Base-by-base conservation (phyloP, 805 yeast species). In the Ogataea dorogensis region DNA sequence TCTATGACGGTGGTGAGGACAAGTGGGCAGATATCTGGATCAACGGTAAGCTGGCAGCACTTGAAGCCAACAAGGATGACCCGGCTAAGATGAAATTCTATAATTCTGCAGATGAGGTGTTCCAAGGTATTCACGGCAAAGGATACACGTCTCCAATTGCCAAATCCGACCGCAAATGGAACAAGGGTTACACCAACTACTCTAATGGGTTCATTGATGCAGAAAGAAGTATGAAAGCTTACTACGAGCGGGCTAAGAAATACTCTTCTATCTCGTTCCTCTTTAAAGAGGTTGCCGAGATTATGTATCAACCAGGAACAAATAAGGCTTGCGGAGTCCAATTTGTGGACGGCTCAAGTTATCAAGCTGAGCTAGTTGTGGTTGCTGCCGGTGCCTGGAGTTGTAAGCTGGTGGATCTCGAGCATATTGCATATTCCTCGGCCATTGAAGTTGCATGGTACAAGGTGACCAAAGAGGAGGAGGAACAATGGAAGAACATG, bases 301-400 rank as follows among this genome's bases (percentile, higher is more conserved):
- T 53, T 5, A 16, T 20, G 5, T 51, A 43, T 21, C 9, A 22
- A 3, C 26, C 29, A 5, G 49, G 41, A 4, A 36, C 49, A 5
- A 38, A 35, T 12, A 28, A 29, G 17, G 49, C 49, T 4, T 34
- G 31, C 19, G 50, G 55, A 5, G 51, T 53, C 17, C 9, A 17
- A 7, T 35, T 53, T 14, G 29, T 23, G 5, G 48, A 50, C 30
- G 50, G 50, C 4, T 13, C 35, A 1, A 6, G 13, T 10, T 7
- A 31, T 11, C 12, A 14, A 5, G 31, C 49, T 2, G 52, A 50
- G 13, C 19, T 51, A 22, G 53, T 51, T 7, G 36, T 53, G 24
- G 48, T 51, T 8, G 52, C 56, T 15, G 55, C 55, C 4, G 58
- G 58, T 13, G 54, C 58, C 3, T 53, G 58, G 56, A 53, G 55